phyloP scores from a whole-genome alignment of 805 yeast genomes.

The Candida sonorensis region DNA sequence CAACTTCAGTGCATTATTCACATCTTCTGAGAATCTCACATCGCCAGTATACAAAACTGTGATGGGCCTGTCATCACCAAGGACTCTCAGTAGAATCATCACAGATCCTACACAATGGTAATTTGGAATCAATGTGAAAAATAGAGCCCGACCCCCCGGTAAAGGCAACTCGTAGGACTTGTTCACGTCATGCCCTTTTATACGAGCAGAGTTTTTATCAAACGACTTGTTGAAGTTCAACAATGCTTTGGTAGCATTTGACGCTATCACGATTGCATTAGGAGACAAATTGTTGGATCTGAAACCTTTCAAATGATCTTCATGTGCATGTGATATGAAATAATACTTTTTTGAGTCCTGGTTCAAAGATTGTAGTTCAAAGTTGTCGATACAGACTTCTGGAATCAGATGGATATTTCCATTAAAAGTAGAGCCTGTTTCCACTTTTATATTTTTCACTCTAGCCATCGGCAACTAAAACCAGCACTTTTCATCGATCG shows the following conservation, averaged over 20 bases:
- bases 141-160: too few relatives aligned
- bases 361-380: not conserved
- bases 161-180: not conserved
- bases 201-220: too few relatives aligned
- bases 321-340: slow-evolving; percentile 14
- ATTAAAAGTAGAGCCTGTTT: slow-evolving; percentile 6
- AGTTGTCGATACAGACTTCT: slow-evolving; percentile 10
- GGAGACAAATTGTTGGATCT: not conserved
- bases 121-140: slow-evolving; percentile 11
- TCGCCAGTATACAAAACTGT: slow-evolving; percentile 14
- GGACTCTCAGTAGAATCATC: slow-evolving; percentile 8
- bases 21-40: slow-evolving; percentile 8
- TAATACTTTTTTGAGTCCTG: slow-evolving; percentile 4
- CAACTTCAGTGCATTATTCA: slow-evolving; percentile 3
- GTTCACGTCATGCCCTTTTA: slow-evolving; percentile 1
- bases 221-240: too few relatives aligned
- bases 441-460: not conserved
- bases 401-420: slow-evolving; percentile 9
- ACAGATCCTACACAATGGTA: slow-evolving; percentile 17
- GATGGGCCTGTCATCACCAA: not conserved
- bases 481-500: too few relatives aligned
- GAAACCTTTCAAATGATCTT: slow-evolving; percentile 10
- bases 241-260: slow-evolving; percentile 3
- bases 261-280: slow-evolving; percentile 1
- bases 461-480: too few relatives aligned